Evolutionary conservation across 177 flowering plant genomes (phyloP), one percentile per base, ranked within the genome.

Genomic region (Vitis hybrid): DNA sequence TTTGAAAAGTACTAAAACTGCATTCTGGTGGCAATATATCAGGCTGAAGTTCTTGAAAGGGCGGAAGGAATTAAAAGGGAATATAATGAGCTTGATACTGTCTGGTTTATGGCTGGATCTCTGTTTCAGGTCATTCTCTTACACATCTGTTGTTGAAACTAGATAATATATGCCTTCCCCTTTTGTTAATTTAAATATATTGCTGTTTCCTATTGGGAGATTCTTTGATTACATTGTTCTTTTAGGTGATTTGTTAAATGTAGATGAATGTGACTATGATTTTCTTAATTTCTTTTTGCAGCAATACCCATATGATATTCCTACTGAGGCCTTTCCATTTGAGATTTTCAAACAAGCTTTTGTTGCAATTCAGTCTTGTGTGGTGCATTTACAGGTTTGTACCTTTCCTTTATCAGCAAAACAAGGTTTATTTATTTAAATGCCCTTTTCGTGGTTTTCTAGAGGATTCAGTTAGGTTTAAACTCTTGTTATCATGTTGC

Each of bases 31-130:
- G 60, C 75, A 52, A 68, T 72, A 56, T 64, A 59, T 62, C 72
- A 95, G 99, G 92, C 80, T 76, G 98, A 88, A 85, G 90, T 95
- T 76, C 77, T 87, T 64, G 87, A 75, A 79, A 89, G 99, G 71
- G 92, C 85, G 21, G 97, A 91, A 78, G 98, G 98, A 56, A 92
- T 95, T 62, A 91, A 81, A 83, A 88, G 90, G 79, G 99, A 95
- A 75, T 95, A 95, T 70, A 77, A 88, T 78, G 99, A 95, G 79
- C 99, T 95, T 68, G 99, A 95, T 78, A 95, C 99, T n/a, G 99
- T 93, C 49, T 95, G 99, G 99, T 95, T 95, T 83, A 95, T 95
- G 99, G 97, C 99, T 65, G 98, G 99, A 46, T 95, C 99, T 48
- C 81, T 95, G 27, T 95, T 95, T 87, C 96, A 93, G 98, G 99